Conservation (phyloP, 2,329 filamentous ascomycete species). For the Ophiosphaerella herpotricha region DNA sequence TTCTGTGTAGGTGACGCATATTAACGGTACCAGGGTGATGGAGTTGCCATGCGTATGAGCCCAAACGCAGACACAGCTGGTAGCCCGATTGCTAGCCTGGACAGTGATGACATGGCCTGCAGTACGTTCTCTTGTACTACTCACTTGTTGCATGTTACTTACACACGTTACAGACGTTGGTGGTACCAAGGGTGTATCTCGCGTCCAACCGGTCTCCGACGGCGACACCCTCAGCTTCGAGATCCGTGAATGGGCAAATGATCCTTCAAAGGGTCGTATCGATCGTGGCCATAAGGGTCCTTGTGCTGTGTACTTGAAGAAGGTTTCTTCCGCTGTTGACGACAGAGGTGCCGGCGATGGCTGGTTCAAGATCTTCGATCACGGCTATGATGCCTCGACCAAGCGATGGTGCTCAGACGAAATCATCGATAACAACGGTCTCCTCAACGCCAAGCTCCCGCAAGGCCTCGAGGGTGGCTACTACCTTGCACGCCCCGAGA, state of each 20-base stretch:
- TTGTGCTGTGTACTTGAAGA: slow-evolving; percentile 75
- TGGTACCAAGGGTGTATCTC: slow-evolving; percentile 55
- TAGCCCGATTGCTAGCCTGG: slow-evolving; percentile 62
- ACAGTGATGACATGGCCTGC: slow-evolving; percentile 70
- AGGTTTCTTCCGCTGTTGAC: slow-evolving; percentile 61
- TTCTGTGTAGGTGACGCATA: not conserved
- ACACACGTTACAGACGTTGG: slow-evolving; percentile 47
- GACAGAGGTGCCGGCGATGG: slow-evolving; percentile 62
- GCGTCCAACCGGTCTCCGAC: slow-evolving; percentile 53
- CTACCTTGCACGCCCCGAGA: slow-evolving; percentile 73
- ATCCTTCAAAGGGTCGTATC: slow-evolving; percentile 59
- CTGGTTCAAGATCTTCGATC: slow-evolving; percentile 80
- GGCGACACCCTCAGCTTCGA: slow-evolving; percentile 67
- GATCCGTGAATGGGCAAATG: slow-evolving; percentile 66
- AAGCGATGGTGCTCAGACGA: slow-evolving; percentile 72
- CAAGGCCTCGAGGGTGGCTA: slow-evolving; percentile 65
- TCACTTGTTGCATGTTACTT: slow-evolving; percentile 5
- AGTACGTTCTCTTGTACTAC: slow-evolving; percentile 54
- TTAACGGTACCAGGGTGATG: slow-evolving; percentile 62
- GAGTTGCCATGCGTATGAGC: slow-evolving; percentile 72
- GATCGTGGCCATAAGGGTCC: slow-evolving; percentile 69
- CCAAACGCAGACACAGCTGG: slow-evolving; percentile 58
- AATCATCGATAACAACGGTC: slow-evolving; percentile 67
- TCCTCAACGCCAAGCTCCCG: slow-evolving; percentile 67
- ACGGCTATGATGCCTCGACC: slow-evolving; percentile 63